Conservation (phyloP, 148 eudicot genomes). For the Agrostemma githago region DNA sequence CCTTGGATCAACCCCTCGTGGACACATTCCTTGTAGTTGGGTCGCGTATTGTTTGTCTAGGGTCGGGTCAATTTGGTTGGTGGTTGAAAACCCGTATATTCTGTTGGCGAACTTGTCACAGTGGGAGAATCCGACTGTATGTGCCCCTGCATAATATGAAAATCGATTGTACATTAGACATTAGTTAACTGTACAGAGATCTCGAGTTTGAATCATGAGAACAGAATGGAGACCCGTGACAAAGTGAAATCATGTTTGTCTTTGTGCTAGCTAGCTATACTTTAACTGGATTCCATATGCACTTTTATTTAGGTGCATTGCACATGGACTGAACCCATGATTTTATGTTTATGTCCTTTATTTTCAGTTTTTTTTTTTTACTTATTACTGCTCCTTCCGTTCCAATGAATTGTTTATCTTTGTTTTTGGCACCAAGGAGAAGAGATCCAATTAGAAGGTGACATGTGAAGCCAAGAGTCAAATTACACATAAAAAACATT, state of each 20-base stretch:
- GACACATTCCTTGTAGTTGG: conserved; percentile 61
- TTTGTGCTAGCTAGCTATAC: not conserved
- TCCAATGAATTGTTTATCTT: too few species aligned
- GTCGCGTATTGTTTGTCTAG: conserved; percentile 43
- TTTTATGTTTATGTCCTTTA: not conserved
- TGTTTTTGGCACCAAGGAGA: too few species aligned
- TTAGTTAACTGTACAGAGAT: too few species aligned
- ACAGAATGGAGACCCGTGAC: too few species aligned
- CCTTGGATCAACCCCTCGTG: conserved; percentile 60
- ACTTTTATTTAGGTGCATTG: not conserved
- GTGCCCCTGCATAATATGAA: conserved; percentile 43
- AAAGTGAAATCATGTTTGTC: too few species aligned
- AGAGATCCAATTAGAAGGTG: too few species aligned
- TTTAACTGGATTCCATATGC: not conserved
- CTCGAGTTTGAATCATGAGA: too few species aligned
- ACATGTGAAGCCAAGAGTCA: too few species aligned
- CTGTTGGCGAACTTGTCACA: conserved; percentile 62
- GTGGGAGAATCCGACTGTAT: conserved; percentile 80
- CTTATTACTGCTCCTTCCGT: too few species aligned
- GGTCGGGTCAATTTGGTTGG: conserved; percentile 56
- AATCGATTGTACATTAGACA: too few species aligned
- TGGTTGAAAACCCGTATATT: conserved; percentile 53
- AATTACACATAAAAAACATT: too few species aligned
- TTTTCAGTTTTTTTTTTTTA: not conserved
- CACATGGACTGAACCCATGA: not conserved